phyloP scores from a whole-genome alignment of 1,284 basidiomycete genomes.

The Gymnopus androsaceus region DNA sequence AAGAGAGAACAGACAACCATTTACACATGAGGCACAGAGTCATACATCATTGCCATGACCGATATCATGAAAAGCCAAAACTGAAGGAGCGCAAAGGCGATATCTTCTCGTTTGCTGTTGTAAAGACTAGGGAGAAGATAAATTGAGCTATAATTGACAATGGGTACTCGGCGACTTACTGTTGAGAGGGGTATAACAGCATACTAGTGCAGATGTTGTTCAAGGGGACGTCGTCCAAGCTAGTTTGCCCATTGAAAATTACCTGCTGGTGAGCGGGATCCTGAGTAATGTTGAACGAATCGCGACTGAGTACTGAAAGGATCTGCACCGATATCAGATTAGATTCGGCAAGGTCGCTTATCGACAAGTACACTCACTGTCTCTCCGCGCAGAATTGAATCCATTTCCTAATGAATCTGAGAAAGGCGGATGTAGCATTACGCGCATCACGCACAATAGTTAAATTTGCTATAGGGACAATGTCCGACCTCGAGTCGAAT shows the following conservation, averaged over 20 bases:
- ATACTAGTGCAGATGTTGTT: slow-evolving; percentile 42
- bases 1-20: slow-evolving; percentile 18
- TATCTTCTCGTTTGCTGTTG: slow-evolving; percentile 52
- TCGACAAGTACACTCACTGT: background rate
- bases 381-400: background rate
- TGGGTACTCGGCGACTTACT: slow-evolving; percentile 30
- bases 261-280: background rate
- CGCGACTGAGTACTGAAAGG: background rate
- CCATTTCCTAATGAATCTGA: background rate
- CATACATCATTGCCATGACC: slow-evolving; percentile 47
- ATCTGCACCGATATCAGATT: background rate
- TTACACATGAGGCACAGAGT: slow-evolving; percentile 58
- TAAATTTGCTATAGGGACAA: background rate
- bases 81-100: slow-evolving; percentile 52
- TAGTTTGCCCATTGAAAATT: background rate
- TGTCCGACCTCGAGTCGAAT: slow-evolving; percentile 35
- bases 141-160: slow-evolving; percentile 3
- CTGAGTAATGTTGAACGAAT: background rate
- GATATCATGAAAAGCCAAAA: slow-evolving; percentile 64
- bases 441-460: background rate
- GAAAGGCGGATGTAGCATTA: background rate
- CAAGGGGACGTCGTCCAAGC: slow-evolving; percentile 28
- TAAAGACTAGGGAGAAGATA: slow-evolving; percentile 35
- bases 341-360: background rate
- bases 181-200: slow-evolving; percentile 44